Evolutionary conservation across 331 rosid species (phyloP).

Genomic region (Erythrophleum ivorense): DNA sequence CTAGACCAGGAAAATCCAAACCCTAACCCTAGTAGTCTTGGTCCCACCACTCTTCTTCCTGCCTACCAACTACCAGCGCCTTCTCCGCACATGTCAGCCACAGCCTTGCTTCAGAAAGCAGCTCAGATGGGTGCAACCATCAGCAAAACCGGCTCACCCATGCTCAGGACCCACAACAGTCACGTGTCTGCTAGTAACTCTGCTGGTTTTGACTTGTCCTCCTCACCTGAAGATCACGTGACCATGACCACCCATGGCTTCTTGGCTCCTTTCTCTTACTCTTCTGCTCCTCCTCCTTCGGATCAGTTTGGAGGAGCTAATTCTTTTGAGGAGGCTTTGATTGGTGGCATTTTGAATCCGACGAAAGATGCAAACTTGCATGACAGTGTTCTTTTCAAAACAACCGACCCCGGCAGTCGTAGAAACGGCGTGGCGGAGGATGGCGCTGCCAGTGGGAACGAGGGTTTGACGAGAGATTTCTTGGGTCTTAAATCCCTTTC

Average conservation of each 20-base stretch:
- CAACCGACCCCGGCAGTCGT: neutral
- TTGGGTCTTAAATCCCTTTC: conserved; percentile 77
- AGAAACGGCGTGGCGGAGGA: neutral
- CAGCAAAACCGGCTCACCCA: conserved; percentile 54
- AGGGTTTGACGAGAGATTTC: conserved; percentile 81
- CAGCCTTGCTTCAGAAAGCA: conserved; percentile 95
- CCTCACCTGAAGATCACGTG: conserved; percentile 54
- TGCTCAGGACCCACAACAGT: conserved; percentile 51
- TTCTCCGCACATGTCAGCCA: conserved; percentile 88
- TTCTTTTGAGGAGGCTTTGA: conserved; percentile 66
- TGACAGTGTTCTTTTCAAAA: neutral
- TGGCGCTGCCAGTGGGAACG: conserved; percentile 33
- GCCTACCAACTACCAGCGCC: conserved; percentile 51
- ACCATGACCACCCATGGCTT: conserved; percentile 28
- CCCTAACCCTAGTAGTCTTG: conserved; percentile 78
- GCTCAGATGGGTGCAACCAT: conserved; percentile 90
- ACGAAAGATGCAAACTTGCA: conserved; percentile 46
- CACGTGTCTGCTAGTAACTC: conserved; percentile 36
- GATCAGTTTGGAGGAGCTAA: conserved; percentile 55
- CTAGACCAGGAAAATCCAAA: conserved; percentile 39
- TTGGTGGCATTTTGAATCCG: conserved; percentile 55
- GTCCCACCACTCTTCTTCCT: conserved; percentile 13
- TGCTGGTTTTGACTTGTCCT: conserved; percentile 55
- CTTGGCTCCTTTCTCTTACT: conserved; percentile 45
- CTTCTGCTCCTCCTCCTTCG: conserved; percentile 41